These are phyloP conservation scores for Aspergillus hancockii DNA, from an alignment of 495 filamentous ascomycete species.

Conservation along the genomic window DNA sequence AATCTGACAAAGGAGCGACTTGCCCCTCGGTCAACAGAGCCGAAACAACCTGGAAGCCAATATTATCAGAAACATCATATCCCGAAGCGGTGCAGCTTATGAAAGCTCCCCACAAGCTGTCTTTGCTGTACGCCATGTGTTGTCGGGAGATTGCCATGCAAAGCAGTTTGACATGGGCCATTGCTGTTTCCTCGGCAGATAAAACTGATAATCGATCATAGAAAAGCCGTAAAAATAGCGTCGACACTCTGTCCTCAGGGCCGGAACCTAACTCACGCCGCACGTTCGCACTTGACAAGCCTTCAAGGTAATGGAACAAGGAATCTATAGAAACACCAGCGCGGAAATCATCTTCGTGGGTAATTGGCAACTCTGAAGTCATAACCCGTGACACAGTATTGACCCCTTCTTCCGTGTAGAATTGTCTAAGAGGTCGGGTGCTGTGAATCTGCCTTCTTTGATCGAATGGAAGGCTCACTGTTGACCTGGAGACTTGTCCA, in stretches of 20 bases:
- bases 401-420: neutral
- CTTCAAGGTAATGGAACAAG: constrained; percentile 38
- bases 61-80: constrained; percentile 34
- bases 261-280: constrained; percentile 41
- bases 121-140: constrained; percentile 41
- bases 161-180: constrained; percentile 35
- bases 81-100: constrained; percentile 32
- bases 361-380: constrained; percentile 9
- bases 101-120: constrained; percentile 32
- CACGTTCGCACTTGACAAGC: constrained; percentile 31
- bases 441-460: constrained; percentile 22
- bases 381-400: neutral
- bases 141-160: constrained; percentile 38
- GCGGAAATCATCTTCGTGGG: constrained; percentile 8
- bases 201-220: constrained; percentile 34
- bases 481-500: constrained; percentile 14
- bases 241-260: constrained; percentile 43
- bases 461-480: constrained; percentile 13
- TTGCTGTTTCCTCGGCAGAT: constrained; percentile 30
- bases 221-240: constrained; percentile 50
- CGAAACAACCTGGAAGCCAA: constrained; percentile 38
- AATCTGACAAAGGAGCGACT: constrained; percentile 21
- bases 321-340: constrained; percentile 20
- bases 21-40: constrained; percentile 35
- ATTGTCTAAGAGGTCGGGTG: neutral